Evolutionary conservation across 2,329 filamentous ascomycete species (phyloP), one percentile per base, ranked within the genome.

Genomic region (Alternaria hordeiaustralica): DNA sequence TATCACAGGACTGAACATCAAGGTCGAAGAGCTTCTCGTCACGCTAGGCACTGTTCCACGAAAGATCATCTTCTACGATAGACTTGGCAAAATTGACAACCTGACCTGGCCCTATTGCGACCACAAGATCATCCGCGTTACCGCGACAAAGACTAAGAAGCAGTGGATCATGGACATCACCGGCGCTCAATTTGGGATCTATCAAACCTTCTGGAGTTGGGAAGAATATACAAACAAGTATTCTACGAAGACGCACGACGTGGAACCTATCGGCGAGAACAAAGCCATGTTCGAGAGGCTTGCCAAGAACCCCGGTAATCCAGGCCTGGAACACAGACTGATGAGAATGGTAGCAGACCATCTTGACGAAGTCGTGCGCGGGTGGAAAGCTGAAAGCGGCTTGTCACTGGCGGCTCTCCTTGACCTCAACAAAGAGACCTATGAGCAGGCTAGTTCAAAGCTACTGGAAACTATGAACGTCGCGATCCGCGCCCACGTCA

Each of bases 121-220:
- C 6, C 57, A 60, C 21, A 18, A 46, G 2, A 2, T 47, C 11
- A 20, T 63, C 15, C 46, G 36, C 11, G 4, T 59, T 21, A 59
- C n/a, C 1, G 46, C 45, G 13, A 43, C 3, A 4, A 58, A 41
- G 18, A 53, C 59, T 0, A 47, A 46, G 9, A 59, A 45, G 5
- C 25, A 43, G n/a, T 59, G 59, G 59, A 11, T 43, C 3, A 20
- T 65, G 1, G 59, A 65, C 10, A 7, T 61, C 11, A 53, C 18
- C n/a, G 33, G 62, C 9, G 55, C 49, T 6, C 62, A 59, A 8
- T 65, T 51, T 15, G 59, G 62, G 2, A 61, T 65, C 1, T 3
- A 15, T 12, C 3, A 5, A 6, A 20, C 44, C 1, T 46, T 62
- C 6, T 65, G 55, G 55, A 11, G 0, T 13, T 55, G 54, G 58